These are phyloP conservation scores for Cylindricascospora bacillispora DNA, from an alignment of 1,139 yeast species.

Conservation along the genomic window DNA sequence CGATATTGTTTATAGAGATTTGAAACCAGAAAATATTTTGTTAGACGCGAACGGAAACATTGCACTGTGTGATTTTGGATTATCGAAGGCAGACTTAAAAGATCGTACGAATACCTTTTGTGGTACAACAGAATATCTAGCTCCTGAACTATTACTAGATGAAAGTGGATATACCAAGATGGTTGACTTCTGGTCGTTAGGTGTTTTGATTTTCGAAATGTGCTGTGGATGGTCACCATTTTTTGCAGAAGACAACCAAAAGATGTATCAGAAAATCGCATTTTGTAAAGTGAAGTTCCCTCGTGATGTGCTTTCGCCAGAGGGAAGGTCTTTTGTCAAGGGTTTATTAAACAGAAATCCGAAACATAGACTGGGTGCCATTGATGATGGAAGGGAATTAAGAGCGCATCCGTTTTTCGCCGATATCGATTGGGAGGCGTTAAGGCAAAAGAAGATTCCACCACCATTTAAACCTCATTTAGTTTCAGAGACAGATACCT, in stretches of 20 bases:
- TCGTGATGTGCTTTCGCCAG: slow-evolving; percentile 80
- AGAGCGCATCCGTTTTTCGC: slow-evolving; percentile 82
- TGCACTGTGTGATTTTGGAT: slow-evolving; percentile 92
- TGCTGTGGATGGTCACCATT: slow-evolving; percentile 99
- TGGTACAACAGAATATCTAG: slow-evolving; percentile 88
- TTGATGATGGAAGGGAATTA: slow-evolving; percentile 83
- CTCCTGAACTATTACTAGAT: slow-evolving; percentile 69
- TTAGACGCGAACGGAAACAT: slow-evolving; percentile 95
- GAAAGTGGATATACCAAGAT: slow-evolving; percentile 78
- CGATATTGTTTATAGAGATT: slow-evolving; percentile 86
- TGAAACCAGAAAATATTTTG: slow-evolving; percentile 87
- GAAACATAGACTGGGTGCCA: slow-evolving; percentile 81
- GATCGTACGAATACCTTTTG: slow-evolving; percentile 96
- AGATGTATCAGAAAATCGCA: slow-evolving; percentile 96
- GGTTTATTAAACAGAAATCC: slow-evolving; percentile 93
- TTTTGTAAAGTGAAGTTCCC: slow-evolving; percentile 97
- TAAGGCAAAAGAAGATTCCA: slow-evolving; percentile 72
- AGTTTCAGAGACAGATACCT: slow-evolving; percentile 81
- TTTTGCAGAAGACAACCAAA: slow-evolving; percentile 93
- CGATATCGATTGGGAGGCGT: slow-evolving; percentile 80
- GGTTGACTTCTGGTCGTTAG: slow-evolving; percentile 83
- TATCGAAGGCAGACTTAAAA: slow-evolving; percentile 84
- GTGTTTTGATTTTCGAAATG: slow-evolving; percentile 74
- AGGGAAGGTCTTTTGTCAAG: slow-evolving; percentile 89
- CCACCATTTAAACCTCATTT: slow-evolving; percentile 97